Evolutionary conservation across 1,284 basidiomycete genomes (phyloP), one percentile per base, ranked within the genome.

Genomic region (Abortiporus biennis): DNA sequence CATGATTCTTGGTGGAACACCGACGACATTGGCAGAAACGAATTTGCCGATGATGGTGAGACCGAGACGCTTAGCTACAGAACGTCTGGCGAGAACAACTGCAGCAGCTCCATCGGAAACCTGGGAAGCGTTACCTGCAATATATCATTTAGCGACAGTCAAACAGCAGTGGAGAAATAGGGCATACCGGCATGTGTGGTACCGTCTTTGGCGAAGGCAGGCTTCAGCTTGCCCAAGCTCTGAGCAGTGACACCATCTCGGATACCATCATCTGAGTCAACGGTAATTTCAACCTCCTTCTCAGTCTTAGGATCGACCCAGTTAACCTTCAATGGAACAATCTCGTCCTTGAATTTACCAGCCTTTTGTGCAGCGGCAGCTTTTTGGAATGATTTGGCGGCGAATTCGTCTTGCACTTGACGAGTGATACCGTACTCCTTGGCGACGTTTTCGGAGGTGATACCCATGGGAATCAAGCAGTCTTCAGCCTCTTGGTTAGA

Each of bases 91-190:
- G 44, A 98, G 82, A 43, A 99, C 67, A 38, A 98, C 93, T 0
- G 94, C 94, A 37, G 94, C 92, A 17, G 95, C 95, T 48, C 95
- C 95, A 58, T 99, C 96, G n/a, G 92, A 93, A 36, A 99, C 82
- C 63, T 97, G 94, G 19, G 88, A 93, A 1, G 93, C 91, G 64
- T 94, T 97, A 27, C 83, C 78, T 76, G 44, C 5, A 17, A 39
- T 22, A 27, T 2, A 35, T 6, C 4, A 6, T 3, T 8, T 8
- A 21, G 16, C 17, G 33, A 11, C n/a, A 29, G 19, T 29, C 27
- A 16, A 9, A 17, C 21, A 19, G 9, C 11, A 35, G 19, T 22
- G n/a, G 24, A 33, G 33, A 24, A 15, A 31, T 20, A 13, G 35
- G 15, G 50, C 53, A 23, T 51, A 71, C 80, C 85, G 36, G 95